Evolutionary conservation across 371 early-diverging fungal genomes (phyloP), one percentile per base, ranked within the genome.

Genomic region (Syncephalastrum sp.): DNA sequence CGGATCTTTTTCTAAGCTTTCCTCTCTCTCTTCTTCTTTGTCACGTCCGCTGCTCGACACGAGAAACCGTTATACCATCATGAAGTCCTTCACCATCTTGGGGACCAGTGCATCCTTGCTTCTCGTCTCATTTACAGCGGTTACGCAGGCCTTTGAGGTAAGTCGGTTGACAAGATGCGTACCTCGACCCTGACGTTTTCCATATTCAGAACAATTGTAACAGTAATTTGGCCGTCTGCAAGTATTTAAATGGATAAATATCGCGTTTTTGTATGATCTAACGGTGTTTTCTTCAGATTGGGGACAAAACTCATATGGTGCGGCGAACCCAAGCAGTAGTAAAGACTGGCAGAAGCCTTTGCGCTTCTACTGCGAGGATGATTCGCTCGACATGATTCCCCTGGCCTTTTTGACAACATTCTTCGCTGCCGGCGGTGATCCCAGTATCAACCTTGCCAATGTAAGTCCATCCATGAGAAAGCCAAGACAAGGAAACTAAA

Each of bases 341-440:
- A 47, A 62, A 0, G 60, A 64, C 8, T 75, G 75, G 76, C 79
- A 79, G 59, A 65, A 81, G 53, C 70, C 84, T 4, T 65, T 91
- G 0, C 68, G 65, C 3, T 68, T 72, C 2, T 91, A 89, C 60
- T 91, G 91, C 60, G 63, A 85, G 42, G 83, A 79, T 42, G 74
- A 72, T 17, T 64, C 74, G 1, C 75, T 82, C 52, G 84, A 88
- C 61, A 70, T 85, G 5, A 75, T 89, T 23, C 83, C 85, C 2
- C 61, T 91, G 45, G 72, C 90, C 5, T 91, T 90, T 53, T 60
- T 91, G 70, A 80, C 89, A 41, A 78, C 72, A 3, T 88, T 89
- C 61, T 79, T 79, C 38, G 69, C 68, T n/a, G 57, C 72, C 47
- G 64, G 77, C 42, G 56, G 64, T 14, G 41, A 58, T n/a, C 81